phyloP scores from a whole-genome alignment of 2,329 filamentous ascomycete species.

The Apiospora arundinis region DNA sequence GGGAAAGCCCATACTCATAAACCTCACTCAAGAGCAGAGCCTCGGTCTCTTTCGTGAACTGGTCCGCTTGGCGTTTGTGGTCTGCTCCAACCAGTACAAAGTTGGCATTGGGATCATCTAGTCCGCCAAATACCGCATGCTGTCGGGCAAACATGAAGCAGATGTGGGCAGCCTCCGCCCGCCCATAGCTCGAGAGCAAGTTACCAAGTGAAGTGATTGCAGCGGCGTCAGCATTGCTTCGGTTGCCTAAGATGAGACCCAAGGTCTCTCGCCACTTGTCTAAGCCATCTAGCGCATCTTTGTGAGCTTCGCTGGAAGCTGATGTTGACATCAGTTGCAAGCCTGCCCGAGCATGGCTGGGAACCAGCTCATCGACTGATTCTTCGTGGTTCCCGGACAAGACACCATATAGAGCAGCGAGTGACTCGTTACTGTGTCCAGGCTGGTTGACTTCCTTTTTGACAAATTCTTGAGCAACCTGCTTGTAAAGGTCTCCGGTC shows the following conservation, averaged over 20 bases:
- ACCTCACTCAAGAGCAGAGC: constrained; percentile 93
- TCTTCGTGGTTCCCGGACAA: constrained; percentile 94
- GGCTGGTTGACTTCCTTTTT: constrained; percentile 89
- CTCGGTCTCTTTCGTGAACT: constrained; percentile 81
- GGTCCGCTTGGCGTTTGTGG: constrained; percentile 72
- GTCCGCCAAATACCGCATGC: constrained; percentile 75
- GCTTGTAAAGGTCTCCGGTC: constrained; percentile 82
- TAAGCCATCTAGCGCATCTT: constrained; percentile 81
- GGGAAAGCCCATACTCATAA: constrained; percentile 86
- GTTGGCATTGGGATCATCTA: constrained; percentile 79
- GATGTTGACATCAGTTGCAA: constrained; percentile 88
- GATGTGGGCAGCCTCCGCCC: constrained; percentile 89
- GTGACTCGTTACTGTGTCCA: constrained; percentile 80
- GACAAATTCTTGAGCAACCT: constrained; percentile 94
- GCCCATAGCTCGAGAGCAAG: constrained; percentile 82
- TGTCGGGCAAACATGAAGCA: constrained; percentile 88
- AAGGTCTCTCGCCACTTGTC: constrained; percentile 96
- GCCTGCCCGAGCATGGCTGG: constrained; percentile 88
- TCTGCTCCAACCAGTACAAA: constrained; percentile 88
- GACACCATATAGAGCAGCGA: constrained; percentile 91
- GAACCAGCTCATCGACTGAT: constrained; percentile 93
- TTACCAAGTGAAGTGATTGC: constrained; percentile 82
- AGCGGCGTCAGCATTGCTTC: constrained; percentile 78
- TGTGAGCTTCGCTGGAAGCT: constrained; percentile 63
- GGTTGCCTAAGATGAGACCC: constrained; percentile 84